These are phyloP conservation scores for Chaetomium sp. DNA, from an alignment of 2,329 filamentous ascomycete species.

Conservation along the genomic window DNA sequence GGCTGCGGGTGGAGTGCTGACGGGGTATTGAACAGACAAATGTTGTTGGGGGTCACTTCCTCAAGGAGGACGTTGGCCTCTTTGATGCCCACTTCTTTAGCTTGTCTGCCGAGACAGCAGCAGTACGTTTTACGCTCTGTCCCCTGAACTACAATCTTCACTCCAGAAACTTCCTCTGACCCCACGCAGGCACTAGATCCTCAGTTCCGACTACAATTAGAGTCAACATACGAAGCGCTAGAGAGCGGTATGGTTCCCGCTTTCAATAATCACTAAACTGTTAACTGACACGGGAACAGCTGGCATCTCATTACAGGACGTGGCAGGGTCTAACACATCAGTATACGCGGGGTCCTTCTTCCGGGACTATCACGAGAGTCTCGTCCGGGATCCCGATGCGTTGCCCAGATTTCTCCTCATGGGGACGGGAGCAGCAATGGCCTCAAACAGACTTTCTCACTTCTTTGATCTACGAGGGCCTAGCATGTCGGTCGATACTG, in stretches of 20 bases:
- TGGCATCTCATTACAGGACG: constrained; percentile 36
- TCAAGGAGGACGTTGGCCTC: constrained; percentile 31
- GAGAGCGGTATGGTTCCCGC: constrained; percentile 34
- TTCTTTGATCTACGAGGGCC: constrained; percentile 47
- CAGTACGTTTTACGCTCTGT: constrained; percentile 26
- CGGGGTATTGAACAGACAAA: constrained; percentile 35
- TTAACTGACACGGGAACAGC: constrained; percentile 23
- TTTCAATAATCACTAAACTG: no score
- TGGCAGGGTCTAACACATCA: constrained; percentile 39
- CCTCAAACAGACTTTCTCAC: constrained; percentile 47
- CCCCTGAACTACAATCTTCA: not conserved
- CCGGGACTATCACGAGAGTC: constrained; percentile 38
- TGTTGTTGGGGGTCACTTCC: constrained; percentile 42
- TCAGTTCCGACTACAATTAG: constrained; percentile 38
- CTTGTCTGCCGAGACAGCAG: constrained; percentile 37
- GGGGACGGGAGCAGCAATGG: constrained; percentile 42
- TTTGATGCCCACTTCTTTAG: constrained; percentile 41
- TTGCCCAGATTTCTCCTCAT: constrained; percentile 40
- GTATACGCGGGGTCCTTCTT: constrained; percentile 41
- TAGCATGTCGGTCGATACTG: constrained; percentile 50
- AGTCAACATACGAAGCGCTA: constrained; percentile 40
- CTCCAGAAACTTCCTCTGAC: not conserved
- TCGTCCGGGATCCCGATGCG: constrained; percentile 35
- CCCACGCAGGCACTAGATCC: constrained; percentile 33
- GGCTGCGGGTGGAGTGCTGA: constrained; percentile 1